Evolutionary conservation across 176 grass and related monocot species (phyloP), one percentile per base, ranked within the genome.

Genomic region (Triticum timopheevii): DNA sequence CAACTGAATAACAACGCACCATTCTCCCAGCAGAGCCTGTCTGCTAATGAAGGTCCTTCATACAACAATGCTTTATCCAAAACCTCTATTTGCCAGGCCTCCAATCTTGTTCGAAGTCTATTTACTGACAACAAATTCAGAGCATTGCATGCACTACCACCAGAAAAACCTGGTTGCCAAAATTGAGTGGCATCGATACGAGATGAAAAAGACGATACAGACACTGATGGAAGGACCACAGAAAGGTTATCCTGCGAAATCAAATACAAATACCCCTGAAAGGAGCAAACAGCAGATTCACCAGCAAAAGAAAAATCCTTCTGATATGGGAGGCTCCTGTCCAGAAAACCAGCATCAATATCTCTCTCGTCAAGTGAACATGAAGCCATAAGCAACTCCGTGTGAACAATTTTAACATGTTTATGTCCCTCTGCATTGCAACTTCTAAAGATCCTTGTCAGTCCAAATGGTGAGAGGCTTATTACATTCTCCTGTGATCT

Each of bases 191-290:
- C 67, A 64, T 75, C 34, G 19, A 20, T 47, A 31, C 62, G 67
- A 83, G 87, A 76, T 71, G 85, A 79, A 92, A 79, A 81, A 15
- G 88, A 84, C 27, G 90, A 90, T 82, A 91, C 61, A 73, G 82
- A 96, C 91, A 94, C 78, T 76, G 90, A 88, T 62, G 96, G 96
- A 59, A 98, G 96, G 80, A 94, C 86, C 30, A 98, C 96, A 90
- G 84, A 96, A 70, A 98, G 82, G 34, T 90, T 65, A 84, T 92
- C 86, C 78, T 84, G 73, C 22, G 92, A 88, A 84, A 98, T 84
- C 80, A 98, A 75, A 94, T 98, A 98, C 80, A 98, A 80, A 84
- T 82, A 94, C 76, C 93, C 96, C 77, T 96, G 89, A 73, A 92
- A 96, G 79, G 89, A 89, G 70, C 92, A 96, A 76, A 90, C 87